These are phyloP conservation scores for Ogataea hybrid DNA, from an alignment of 1,139 yeast species.

Conservation along the genomic window DNA sequence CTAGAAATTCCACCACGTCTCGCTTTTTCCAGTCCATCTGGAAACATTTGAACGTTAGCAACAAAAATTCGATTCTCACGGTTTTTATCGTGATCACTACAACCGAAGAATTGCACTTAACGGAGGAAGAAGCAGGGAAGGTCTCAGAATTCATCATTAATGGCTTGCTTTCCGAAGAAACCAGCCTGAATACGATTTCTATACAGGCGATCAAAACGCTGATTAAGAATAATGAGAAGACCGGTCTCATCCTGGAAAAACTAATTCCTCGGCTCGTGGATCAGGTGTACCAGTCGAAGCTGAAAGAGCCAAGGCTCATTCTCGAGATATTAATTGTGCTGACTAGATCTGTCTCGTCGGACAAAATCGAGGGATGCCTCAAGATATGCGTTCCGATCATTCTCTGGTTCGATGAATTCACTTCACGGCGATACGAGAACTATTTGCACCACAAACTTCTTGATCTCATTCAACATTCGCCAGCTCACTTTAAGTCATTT, in stretches of 20 bases:
- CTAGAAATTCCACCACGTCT: slow-evolving; percentile 34
- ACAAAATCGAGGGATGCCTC: slow-evolving; percentile 35
- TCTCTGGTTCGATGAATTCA: slow-evolving; percentile 36
- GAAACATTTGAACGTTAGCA: slow-evolving; percentile 26
- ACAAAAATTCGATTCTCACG: slow-evolving; percentile 52
- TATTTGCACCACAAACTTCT: slow-evolving; percentile 54
- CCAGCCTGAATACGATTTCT: slow-evolving; percentile 41
- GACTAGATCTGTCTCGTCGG: slow-evolving; percentile 37
- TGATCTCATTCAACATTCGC: slow-evolving; percentile 47
- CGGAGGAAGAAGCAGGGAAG: slow-evolving; percentile 36
- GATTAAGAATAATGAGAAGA: slow-evolving; percentile 36
- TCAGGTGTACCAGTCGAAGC: slow-evolving; percentile 22
- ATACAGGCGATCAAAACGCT: slow-evolving; percentile 59
- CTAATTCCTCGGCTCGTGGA: slow-evolving; percentile 41
- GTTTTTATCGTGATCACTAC: slow-evolving; percentile 59
- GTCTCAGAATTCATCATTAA: slow-evolving; percentile 39
- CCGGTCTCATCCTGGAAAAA: slow-evolving; percentile 32
- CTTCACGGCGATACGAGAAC: slow-evolving; percentile 30
- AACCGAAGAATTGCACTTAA: slow-evolving; percentile 39
- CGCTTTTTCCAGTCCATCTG: slow-evolving; percentile 41
- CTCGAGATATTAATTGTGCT: slow-evolving; percentile 56
- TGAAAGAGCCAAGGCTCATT: slow-evolving; percentile 41
- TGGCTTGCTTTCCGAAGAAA: slow-evolving; percentile 33
- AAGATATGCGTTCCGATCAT: slow-evolving; percentile 51
- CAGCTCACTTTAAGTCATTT: slow-evolving; percentile 49